These are phyloP conservation scores for Amylostereum areolatum DNA, from an alignment of 1,284 basidiomycete genomes.

Conservation along the genomic window DNA sequence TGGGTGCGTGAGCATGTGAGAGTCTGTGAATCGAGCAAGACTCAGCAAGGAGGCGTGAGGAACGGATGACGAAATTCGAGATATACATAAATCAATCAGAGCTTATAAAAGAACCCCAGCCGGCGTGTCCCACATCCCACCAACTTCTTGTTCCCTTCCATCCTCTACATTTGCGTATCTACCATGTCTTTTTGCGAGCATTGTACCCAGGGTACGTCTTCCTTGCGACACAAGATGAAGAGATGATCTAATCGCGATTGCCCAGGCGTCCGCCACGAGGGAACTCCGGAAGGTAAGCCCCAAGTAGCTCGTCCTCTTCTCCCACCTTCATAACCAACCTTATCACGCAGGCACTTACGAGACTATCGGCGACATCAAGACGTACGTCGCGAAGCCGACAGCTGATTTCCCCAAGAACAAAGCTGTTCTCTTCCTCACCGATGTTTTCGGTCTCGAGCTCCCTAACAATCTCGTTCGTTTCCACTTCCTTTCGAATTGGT, in stretches of 20 bases:
- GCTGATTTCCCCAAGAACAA: slow-evolving; percentile 49
- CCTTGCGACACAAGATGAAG: neutral
- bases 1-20: no score
- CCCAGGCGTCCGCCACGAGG: slow-evolving; percentile 51
- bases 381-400: slow-evolving; percentile 45
- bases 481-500: slow-evolving; percentile 7
- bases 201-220: slow-evolving; percentile 36
- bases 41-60: no score
- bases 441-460: slow-evolving; percentile 61
- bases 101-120: no score
- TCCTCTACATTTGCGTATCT: neutral
- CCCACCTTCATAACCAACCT: neutral
- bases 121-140: no score
- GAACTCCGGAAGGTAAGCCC: slow-evolving; percentile 37
- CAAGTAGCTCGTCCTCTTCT: slow-evolving; percentile 1
- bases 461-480: slow-evolving; percentile 42
- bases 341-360: slow-evolving; percentile 33
- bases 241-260: neutral
- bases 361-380: slow-evolving; percentile 39
- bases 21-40: no score
- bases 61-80: no score
- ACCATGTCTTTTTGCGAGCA: slow-evolving; percentile 50
- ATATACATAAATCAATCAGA: no score
- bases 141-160: no score
- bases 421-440: slow-evolving; percentile 51